phyloP scores from a whole-genome alignment of 805 yeast genomes.

The Yamadazyma ubonensis region DNA sequence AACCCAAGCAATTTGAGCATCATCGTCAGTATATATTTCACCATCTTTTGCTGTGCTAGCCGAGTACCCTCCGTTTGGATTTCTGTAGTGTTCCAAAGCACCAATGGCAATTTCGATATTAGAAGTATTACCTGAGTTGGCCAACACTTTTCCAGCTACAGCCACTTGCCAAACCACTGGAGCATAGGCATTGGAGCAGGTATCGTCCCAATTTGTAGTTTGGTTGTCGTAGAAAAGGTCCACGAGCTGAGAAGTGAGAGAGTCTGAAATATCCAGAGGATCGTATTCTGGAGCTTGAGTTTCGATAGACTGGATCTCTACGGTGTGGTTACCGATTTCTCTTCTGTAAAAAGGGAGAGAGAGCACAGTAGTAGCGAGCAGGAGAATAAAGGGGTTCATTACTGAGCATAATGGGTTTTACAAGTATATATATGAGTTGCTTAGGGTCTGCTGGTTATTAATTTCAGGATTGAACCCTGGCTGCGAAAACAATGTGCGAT shows the following conservation, averaged over 20 bases:
- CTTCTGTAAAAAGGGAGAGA: neutral
- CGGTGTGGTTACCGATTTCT: conserved; percentile 12
- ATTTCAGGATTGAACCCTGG: conserved; percentile 12
- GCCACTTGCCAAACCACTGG: conserved; percentile 27
- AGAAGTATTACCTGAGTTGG: conserved; percentile 9
- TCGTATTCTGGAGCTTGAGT: conserved; percentile 17
- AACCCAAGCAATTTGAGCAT: conserved; percentile 26
- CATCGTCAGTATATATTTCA: conserved; percentile 28
- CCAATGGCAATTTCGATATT: conserved; percentile 11
- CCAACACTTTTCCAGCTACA: conserved; percentile 23
- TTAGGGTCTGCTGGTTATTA: neutral
- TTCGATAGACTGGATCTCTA: conserved; percentile 13
- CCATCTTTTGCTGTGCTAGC: conserved; percentile 21
- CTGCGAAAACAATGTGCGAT: conserved; percentile 9
- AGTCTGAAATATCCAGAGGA: conserved; percentile 11
- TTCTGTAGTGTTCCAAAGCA: conserved; percentile 17
- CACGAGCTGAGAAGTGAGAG: conserved; percentile 6
- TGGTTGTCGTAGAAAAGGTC: conserved; percentile 12
- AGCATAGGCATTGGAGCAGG: conserved; percentile 12
- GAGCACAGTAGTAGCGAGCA: neutral
- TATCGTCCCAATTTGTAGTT: conserved; percentile 16
- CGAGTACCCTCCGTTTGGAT: conserved; percentile 20
- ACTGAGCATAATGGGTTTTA: too few species aligned
- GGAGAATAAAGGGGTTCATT: conserved; percentile 1
- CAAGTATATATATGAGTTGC: neutral